A percentile compares a stretch with the other conserved stretches of the same genome.
These are phyloP conservation scores for Trichophyton simii DNA, from an alignment of 2,329 filamentous ascomycete species.

Conservation along the genomic window DNA sequence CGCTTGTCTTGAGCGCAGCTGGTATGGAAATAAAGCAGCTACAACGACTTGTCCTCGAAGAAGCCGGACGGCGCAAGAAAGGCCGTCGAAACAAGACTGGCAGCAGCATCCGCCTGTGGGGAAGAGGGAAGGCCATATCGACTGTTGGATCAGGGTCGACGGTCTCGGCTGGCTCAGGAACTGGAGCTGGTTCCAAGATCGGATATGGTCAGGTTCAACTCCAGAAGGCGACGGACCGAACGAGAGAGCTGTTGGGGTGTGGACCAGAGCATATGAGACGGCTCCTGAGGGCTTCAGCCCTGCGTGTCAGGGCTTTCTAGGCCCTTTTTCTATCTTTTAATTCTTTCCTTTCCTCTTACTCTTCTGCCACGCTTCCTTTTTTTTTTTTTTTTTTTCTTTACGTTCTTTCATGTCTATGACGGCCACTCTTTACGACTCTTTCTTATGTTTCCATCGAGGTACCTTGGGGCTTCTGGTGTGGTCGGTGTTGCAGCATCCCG, in stretches of 20 bases:
- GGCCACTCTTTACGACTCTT: neutral
- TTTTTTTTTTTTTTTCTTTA: neutral
- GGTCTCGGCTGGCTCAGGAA: neutral
- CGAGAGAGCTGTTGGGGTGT: slow-evolving; percentile 20
- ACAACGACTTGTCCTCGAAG: slow-evolving; percentile 19
- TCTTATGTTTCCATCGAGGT: neutral
- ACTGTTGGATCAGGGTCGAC: neutral
- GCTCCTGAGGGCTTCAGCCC: slow-evolving; percentile 17
- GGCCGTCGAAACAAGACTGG: slow-evolving; percentile 8
- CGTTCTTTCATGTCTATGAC: neutral
- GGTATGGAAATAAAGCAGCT: slow-evolving; percentile 17
- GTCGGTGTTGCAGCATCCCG: neutral
- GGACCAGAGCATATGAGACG: slow-evolving; percentile 24
- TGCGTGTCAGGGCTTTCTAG: slow-evolving; percentile 11
- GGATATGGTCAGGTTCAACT: slow-evolving; percentile 15
- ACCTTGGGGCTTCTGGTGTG: neutral
- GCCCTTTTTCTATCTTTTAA: neutral
- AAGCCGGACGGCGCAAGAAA: slow-evolving; percentile 13
- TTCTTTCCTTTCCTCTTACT: neutral
- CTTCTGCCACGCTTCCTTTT: neutral
- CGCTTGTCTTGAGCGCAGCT: slow-evolving; percentile 25
- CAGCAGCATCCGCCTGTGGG: neutral
- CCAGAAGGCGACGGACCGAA: slow-evolving; percentile 16
- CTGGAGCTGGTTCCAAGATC: neutral
- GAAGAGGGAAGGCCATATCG: neutral